Base-by-base conservation (phyloP, 1,284 basidiomycete species). In the Bjerkandera adusta region DNA sequence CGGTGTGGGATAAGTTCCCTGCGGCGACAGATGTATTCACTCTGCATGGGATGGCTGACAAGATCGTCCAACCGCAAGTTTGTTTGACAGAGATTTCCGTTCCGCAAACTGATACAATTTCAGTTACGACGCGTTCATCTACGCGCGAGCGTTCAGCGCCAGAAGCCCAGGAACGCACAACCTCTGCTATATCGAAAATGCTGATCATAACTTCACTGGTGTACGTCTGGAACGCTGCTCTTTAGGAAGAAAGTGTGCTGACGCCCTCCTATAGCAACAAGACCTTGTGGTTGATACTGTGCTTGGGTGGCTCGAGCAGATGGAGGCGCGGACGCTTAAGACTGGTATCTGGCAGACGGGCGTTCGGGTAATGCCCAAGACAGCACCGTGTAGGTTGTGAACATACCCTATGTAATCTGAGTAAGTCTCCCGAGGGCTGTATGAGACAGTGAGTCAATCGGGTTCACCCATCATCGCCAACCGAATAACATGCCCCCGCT, bases 141-240 rank as follows among this genome's bases (percentile, higher is more conserved):
- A 86, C 48, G 76, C 83, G 1, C 71, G 74, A 13, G 76, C 76
- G 2, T 70, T 87, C 30, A 72, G 79, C n/a, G 56, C 64, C 22
- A 70, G 84, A 47, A 55, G 57, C 12, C 76, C 80, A 12, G 87
- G 85, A 34, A 86, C 83, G 3, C 85, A 88, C 58, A 81, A 69
- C 22, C 66, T 89, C 21, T 74, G 81, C 58, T 66, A 82, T 22
- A 67, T 86, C 25, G 87, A 89, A 59, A 75, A 75, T 37, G 84
- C 80, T 11, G 85, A 87, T 64, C 86, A 89, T 58, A 89, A 88
- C 62, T 84, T 83, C 56, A 80, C 76, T 26, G 77, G 78, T 20
- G 76, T 78, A 49, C 40, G 70, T 57, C 3, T 15, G 10, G n/a
- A n/a, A n/a, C 4, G 6, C 27, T 43, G 36, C 13, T 35, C 13